Evolutionary conservation across 768 basidiomycete genomes (phyloP).

Genomic region (Chiua virens): DNA sequence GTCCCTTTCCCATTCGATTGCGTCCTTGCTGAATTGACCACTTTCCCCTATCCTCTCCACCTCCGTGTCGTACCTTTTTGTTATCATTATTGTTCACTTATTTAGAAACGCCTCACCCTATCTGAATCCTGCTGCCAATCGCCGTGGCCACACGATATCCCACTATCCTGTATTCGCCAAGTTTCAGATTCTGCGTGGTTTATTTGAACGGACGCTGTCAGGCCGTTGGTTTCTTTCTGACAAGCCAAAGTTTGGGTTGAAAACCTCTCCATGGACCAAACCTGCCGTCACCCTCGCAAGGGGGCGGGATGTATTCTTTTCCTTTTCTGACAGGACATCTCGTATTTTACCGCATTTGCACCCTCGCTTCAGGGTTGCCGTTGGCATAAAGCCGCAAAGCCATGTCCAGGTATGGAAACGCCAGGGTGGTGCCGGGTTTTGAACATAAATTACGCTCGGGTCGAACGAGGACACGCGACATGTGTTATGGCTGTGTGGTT

Average conservation of each 20-base stretch:
- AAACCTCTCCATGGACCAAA: no score
- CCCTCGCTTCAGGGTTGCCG: constrained; percentile 5
- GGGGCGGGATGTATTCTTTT: no score
- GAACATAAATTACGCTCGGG: no score
- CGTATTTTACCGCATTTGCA: constrained; percentile 13
- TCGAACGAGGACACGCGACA: no score
- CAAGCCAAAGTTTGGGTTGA: no score
- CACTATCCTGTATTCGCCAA: no score
- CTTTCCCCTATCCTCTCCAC: neutral
- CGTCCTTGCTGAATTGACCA: constrained; percentile 6
- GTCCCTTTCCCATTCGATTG: neutral
- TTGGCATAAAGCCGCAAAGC: constrained; percentile 15
- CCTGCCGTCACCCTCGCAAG: constrained; percentile 17
- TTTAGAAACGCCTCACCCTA: neutral
- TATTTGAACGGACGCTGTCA: neutral
- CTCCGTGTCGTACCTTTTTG: neutral
- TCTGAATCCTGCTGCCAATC: no score
- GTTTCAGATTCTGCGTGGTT: no score
- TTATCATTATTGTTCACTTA: constrained; percentile 1
- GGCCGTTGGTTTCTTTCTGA: neutral
- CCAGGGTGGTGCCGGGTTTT: no score
- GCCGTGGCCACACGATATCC: no score
- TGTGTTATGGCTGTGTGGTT: no score
- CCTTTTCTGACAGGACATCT: neutral
- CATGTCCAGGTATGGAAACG: constrained; percentile 11